Percentiles rank a stretch among this genome's conserved stretches.
Evolutionary conservation across 257 asterid species (phyloP).

Genomic region (Verbascum thapsus): DNA sequence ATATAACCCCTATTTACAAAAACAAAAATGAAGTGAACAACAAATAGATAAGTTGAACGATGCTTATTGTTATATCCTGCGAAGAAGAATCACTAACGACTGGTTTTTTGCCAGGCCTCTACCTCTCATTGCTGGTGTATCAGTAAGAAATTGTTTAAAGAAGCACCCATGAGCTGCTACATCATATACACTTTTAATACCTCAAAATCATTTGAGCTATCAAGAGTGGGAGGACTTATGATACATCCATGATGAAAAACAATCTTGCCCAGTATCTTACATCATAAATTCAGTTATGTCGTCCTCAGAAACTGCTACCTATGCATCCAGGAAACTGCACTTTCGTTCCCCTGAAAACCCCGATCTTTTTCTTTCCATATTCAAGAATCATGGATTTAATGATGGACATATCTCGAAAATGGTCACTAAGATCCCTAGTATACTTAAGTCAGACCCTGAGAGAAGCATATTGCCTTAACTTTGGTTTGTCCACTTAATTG

Average conservation of each 20-base stretch:
- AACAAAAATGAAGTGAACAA: too few species aligned
- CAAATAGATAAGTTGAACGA: too few species aligned
- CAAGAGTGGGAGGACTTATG: too few species aligned
- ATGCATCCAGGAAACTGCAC: constrained; percentile 8
- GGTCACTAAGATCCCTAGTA: not conserved
- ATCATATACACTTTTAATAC: too few species aligned
- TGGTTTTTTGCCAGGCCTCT: too few species aligned
- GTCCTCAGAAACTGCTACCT: constrained; percentile 8
- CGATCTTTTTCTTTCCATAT: not conserved
- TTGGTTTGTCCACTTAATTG: constrained; percentile 15
- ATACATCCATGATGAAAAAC: constrained; percentile 6
- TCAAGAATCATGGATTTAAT: constrained; percentile 20
- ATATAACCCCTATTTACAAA: too few species aligned
- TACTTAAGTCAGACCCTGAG: not conserved
- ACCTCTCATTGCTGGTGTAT: too few species aligned
- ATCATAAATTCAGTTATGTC: constrained; percentile 4
- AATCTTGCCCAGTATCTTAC: constrained; percentile 16
- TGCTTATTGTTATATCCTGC: too few species aligned
- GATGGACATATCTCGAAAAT: not conserved
- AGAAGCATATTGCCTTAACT: constrained; percentile 8
- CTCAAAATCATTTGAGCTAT: too few species aligned
- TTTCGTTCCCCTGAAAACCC: not conserved
- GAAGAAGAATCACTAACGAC: too few species aligned
- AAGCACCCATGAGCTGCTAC: too few species aligned
- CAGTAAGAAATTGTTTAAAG: too few species aligned